Percentiles rank a stretch among this genome's conserved stretches.
Conservation (phyloP, 1,284 basidiomycete species). For the Neonothopanus nambi region DNA sequence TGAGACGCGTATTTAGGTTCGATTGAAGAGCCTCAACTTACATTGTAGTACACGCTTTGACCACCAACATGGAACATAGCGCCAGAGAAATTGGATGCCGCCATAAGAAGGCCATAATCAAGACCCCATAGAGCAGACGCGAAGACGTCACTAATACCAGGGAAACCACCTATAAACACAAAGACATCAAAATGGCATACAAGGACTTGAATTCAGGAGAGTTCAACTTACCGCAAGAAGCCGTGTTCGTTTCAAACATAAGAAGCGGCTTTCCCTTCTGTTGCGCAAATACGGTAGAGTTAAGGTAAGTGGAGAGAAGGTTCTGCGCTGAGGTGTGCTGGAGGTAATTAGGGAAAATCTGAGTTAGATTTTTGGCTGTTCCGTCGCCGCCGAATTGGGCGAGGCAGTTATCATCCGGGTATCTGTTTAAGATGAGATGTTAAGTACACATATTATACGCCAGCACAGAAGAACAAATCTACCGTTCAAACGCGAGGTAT, state of each 20-base stretch:
- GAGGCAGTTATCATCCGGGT: slow-evolving; percentile 66
- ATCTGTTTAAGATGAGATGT: slow-evolving; percentile 33
- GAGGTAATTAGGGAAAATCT: slow-evolving; percentile 56
- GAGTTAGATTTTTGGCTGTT: slow-evolving; percentile 45
- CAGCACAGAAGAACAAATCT: slow-evolving; percentile 16
- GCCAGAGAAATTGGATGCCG: slow-evolving; percentile 56
- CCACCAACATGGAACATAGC: slow-evolving; percentile 68
- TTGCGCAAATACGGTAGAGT: slow-evolving; percentile 34
- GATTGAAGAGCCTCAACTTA: slow-evolving; percentile 33
- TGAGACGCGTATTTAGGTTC: too few species aligned
- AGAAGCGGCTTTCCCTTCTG: slow-evolving; percentile 48
- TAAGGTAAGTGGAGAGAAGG: slow-evolving; percentile 52
- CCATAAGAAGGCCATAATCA: slow-evolving; percentile 67
- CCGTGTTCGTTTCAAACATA: slow-evolving; percentile 84
- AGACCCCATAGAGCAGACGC: slow-evolving; percentile 72
- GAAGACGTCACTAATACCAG: slow-evolving; percentile 72
- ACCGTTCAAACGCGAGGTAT: slow-evolving; percentile 52
- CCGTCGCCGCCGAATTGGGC: slow-evolving; percentile 47
- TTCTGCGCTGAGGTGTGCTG: slow-evolving; percentile 51
- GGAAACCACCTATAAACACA: slow-evolving; percentile 54
- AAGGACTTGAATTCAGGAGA: too few species aligned
- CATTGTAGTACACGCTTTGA: slow-evolving; percentile 67
- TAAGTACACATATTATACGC: neutral
- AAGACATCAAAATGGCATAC: neutral
- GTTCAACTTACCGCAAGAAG: slow-evolving; percentile 67